Conservation (phyloP, 2,329 filamentous ascomycete genomes). For the Hypoxylon sp. region DNA sequence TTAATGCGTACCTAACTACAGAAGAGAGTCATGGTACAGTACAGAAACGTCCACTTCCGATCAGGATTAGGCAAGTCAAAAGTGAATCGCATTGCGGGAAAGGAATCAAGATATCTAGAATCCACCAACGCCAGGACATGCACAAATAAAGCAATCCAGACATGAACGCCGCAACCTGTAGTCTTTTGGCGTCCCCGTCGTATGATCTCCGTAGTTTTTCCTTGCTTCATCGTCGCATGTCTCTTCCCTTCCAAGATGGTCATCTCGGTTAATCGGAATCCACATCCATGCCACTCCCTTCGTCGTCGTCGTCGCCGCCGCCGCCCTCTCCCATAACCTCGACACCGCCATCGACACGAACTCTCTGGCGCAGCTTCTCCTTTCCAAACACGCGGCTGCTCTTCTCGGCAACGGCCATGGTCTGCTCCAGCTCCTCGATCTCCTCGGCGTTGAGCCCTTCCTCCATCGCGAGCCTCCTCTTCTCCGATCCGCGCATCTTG, state of each 20-base stretch:
- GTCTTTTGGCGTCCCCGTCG: conserved; percentile 43
- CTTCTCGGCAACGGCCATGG: conserved; percentile 43
- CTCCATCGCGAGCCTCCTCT: conserved; percentile 66
- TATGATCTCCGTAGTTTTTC: conserved; percentile 10
- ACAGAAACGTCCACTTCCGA: conserved; percentile 16
- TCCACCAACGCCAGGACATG: conserved; percentile 54
- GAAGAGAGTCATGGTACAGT: neutral
- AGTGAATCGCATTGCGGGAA: conserved; percentile 28
- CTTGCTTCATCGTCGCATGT: neutral
- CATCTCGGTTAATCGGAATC: conserved; percentile 55
- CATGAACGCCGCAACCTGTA: conserved; percentile 48
- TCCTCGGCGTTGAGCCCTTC: conserved; percentile 54
- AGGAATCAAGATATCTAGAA: conserved; percentile 31
- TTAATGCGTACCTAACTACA: conserved; percentile 9
- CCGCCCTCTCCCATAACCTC: conserved; percentile 58
- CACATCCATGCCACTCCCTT: conserved; percentile 58
- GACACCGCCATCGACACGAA: conserved; percentile 60
- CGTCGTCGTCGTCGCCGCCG: conserved; percentile 37
- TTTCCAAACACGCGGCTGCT: conserved; percentile 59
- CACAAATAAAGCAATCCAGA: conserved; percentile 45
- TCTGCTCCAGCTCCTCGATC: conserved; percentile 57
- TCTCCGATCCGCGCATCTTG: conserved; percentile 75
- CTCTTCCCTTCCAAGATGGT: conserved; percentile 7
- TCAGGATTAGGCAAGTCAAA: conserved; percentile 9
- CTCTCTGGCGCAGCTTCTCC: conserved; percentile 58